Conservation (phyloP, 768 basidiomycete species). For the Mycena indigotica region DNA sequence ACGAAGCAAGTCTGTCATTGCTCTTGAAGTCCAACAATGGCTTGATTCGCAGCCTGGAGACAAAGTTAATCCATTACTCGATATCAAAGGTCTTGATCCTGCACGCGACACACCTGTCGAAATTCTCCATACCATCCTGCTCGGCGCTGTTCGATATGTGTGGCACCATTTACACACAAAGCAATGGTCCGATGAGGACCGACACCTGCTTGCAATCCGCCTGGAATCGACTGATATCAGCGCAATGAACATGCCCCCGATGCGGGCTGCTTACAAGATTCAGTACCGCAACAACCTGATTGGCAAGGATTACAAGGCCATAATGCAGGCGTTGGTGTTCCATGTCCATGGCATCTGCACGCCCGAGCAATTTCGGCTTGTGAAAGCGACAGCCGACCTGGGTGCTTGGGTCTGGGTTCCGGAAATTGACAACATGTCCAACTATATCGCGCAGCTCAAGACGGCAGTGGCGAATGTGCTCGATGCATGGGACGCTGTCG, state of each 20-base stretch:
- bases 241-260: conserved; percentile 15
- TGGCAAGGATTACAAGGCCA: conserved; percentile 28
- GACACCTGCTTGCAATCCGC: conserved; percentile 13
- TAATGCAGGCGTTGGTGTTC: conserved; percentile 22
- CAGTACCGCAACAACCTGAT: conserved; percentile 21
- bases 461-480: conserved; percentile 14
- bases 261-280: conserved; percentile 20
- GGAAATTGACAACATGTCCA: conserved; percentile 22
- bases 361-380: conserved; percentile 10
- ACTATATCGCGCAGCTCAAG: conserved; percentile 13
- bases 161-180: conserved; percentile 4
- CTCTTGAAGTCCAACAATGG: conserved; percentile 2
- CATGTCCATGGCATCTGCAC: conserved; percentile 3
- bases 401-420: conserved; percentile 21
- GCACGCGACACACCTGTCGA: conserved; percentile 5
- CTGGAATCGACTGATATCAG: conserved; percentile 12
- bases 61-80: conserved; percentile 10
- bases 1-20: neutral
- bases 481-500: conserved; percentile 22
- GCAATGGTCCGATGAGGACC: conserved; percentile 1
- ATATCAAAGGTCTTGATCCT: conserved; percentile 1
- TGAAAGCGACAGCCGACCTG: conserved; percentile 20
- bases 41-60: conserved; percentile 9
- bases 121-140: conserved; percentile 4
- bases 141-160: neutral